Evolutionary conservation across 1,284 basidiomycete genomes (phyloP).

Genomic region (Marasmius tenuissimus): DNA sequence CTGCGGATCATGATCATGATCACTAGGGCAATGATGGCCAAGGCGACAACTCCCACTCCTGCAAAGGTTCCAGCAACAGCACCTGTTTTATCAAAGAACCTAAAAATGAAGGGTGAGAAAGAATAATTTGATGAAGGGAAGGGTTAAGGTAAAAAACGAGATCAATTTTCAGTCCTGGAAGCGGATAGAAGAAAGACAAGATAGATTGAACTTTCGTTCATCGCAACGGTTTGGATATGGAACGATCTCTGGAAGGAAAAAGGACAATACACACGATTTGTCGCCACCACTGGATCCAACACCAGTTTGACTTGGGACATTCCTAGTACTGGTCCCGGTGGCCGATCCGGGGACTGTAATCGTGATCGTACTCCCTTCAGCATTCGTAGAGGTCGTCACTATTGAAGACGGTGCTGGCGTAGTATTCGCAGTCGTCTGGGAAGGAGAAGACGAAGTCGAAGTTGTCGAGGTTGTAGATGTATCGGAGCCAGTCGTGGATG

Average conservation of each 20-base stretch:
- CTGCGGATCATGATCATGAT: constrained; percentile 56
- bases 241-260: background rate
- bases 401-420: constrained; percentile 11
- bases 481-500: constrained; percentile 13
- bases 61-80: constrained; percentile 71
- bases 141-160: background rate
- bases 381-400: background rate
- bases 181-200: too few species aligned
- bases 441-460: constrained; percentile 16
- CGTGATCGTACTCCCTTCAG: background rate
- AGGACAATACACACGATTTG: background rate
- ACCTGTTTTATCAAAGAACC: constrained; percentile 70
- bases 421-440: constrained; percentile 11
- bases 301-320: background rate
- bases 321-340: background rate
- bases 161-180: background rate
- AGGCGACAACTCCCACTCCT: constrained; percentile 60
- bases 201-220: too few species aligned
- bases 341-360: background rate
- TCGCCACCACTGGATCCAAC: background rate
- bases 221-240: too few species aligned
- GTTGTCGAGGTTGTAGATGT: constrained; percentile 15
- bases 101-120: constrained; percentile 21
- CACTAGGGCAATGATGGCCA: constrained; percentile 52
- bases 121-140: background rate